These are phyloP conservation scores for Thielaviopsis euricoi DNA, from an alignment of 2,329 filamentous ascomycete genomes.

Conservation along the genomic window DNA sequence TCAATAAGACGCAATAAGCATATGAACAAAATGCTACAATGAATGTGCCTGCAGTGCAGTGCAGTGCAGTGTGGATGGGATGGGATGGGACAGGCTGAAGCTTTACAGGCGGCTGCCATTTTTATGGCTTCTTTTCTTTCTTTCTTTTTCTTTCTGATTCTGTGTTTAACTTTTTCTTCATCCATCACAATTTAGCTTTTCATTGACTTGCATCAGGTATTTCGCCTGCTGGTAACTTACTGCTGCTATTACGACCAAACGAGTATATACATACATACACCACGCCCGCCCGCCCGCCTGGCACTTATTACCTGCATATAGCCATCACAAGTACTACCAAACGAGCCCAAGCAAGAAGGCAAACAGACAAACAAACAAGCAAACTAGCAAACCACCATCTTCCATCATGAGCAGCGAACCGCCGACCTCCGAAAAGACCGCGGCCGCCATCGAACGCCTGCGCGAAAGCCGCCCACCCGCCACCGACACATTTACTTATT, in stretches of 20 bases:
- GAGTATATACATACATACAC: neutral
- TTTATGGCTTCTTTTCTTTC: neutral
- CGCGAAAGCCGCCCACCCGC: conserved; percentile 32
- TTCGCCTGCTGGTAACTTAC: neutral
- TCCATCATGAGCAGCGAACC: conserved; percentile 2
- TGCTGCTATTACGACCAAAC: no score
- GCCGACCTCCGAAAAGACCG: conserved; percentile 13
- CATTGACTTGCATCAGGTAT: neutral
- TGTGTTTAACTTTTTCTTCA: neutral
- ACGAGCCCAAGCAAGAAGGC: no score
- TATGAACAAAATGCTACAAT: conserved; percentile 10
- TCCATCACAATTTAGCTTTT: neutral
- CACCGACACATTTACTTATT: conserved; percentile 56
- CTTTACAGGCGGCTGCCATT: neutral
- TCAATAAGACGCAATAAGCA: neutral
- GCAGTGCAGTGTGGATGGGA: conserved; percentile 11
- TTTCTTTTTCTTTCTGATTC: neutral
- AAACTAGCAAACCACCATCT: neutral
- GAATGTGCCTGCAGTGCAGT: no score
- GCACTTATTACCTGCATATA: neutral
- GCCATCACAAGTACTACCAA: neutral
- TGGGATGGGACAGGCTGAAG: neutral
- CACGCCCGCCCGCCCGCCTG: no score
- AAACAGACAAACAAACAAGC: neutral
- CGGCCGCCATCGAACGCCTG: conserved; percentile 28